Conservation (phyloP, 768 basidiomycete species). For the Leccinum incarnatum region DNA sequence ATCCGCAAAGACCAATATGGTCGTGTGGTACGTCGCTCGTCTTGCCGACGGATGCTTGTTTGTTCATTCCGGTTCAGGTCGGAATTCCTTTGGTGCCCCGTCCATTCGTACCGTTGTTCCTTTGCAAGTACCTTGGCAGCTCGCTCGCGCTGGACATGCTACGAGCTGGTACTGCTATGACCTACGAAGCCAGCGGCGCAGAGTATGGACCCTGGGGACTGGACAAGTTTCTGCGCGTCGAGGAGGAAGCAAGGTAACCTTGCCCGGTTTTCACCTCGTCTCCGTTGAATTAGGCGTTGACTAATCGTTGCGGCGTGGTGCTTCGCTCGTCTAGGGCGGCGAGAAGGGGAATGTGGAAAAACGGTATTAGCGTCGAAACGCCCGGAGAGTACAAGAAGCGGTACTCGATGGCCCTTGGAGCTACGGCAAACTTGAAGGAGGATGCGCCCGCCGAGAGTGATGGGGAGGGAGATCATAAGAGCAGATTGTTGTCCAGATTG, state of each 20-base stretch:
- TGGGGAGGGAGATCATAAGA: background rate
- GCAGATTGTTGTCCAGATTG: constrained; percentile 5
- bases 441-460: background rate
- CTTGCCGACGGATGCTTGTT: background rate
- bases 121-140: constrained; percentile 40
- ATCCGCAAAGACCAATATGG: constrained; percentile 79
- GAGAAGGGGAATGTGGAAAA: constrained; percentile 73
- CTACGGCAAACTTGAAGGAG: background rate
- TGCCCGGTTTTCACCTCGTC: background rate
- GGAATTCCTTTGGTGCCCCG: constrained; percentile 55
- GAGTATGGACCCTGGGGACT: constrained; percentile 73
- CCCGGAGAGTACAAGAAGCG: constrained; percentile 83
- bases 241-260: constrained; percentile 63
- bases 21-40: constrained; percentile 58
- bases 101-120: constrained; percentile 48
- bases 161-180: constrained; percentile 68
- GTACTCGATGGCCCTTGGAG: constrained; percentile 33
- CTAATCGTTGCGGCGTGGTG: background rate
- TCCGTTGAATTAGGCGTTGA: background rate
- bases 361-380: constrained; percentile 53
- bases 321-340: constrained; percentile 41
- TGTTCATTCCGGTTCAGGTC: constrained; percentile 45
- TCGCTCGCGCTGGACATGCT: constrained; percentile 73
- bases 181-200: constrained; percentile 75
- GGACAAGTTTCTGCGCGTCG: constrained; percentile 57